These are phyloP conservation scores for Leccinum uliginosum DNA, from an alignment of 768 basidiomycete species.

Conservation along the genomic window DNA sequence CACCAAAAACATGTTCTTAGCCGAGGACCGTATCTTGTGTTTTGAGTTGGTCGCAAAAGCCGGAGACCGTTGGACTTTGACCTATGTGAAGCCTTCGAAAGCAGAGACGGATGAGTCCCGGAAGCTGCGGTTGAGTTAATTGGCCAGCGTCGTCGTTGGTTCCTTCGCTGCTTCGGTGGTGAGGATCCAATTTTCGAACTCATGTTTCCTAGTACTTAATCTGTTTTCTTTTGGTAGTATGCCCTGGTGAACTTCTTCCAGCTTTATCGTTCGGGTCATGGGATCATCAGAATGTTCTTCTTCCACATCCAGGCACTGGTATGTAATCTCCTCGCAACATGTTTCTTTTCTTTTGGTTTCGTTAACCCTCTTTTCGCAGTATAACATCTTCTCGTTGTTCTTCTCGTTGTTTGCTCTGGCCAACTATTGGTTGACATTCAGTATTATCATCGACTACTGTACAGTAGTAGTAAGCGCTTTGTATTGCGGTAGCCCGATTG, in stretches of 20 bases:
- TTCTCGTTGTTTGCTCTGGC: constrained; percentile 94
- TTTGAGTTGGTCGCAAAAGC: constrained; percentile 95
- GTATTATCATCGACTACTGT: constrained; percentile 90
- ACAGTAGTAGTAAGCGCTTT: no score
- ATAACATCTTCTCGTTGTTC: constrained; percentile 77
- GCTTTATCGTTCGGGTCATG: constrained; percentile 83
- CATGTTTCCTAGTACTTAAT: background rate
- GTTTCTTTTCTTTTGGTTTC: background rate
- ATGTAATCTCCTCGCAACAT: constrained; percentile 28
- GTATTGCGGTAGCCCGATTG: background rate
- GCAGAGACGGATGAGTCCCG: constrained; percentile 96
- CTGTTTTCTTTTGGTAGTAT: constrained; percentile 48
- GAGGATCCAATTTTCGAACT: constrained; percentile 28
- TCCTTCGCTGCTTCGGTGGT: constrained; percentile 91
- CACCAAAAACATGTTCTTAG: constrained; percentile 89
- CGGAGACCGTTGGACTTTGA: constrained; percentile 81
- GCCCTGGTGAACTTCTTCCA: constrained; percentile 90
- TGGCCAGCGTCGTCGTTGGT: constrained; percentile 88
- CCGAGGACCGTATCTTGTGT: constrained; percentile 95
- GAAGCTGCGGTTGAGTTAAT: constrained; percentile 91
- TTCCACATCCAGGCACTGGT: constrained; percentile 91
- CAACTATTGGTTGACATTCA: constrained; percentile 94
- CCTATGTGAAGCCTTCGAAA: constrained; percentile 91
- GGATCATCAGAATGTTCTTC: constrained; percentile 92
- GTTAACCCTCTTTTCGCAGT: constrained; percentile 41